Base-by-base conservation (phyloP, 2,329 filamentous ascomycete species). In the Aspergillus chevalieri region DNA sequence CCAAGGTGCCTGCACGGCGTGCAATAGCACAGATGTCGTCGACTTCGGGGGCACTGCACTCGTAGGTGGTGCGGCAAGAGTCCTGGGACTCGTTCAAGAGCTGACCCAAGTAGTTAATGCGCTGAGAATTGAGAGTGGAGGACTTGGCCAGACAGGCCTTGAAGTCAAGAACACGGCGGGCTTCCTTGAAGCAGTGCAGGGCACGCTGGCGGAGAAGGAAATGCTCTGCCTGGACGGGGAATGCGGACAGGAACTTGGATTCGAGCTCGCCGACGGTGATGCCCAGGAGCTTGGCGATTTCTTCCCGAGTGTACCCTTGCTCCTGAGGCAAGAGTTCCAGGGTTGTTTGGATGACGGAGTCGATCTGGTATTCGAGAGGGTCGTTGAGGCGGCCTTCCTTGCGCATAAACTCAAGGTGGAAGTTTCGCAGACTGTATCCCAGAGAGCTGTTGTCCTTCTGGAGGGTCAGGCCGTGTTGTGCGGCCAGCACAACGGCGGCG, bases 41-140 rank as follows among this genome's bases (percentile, higher is more conserved):
- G n/a, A 97, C 81, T 70, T 97, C 91, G 0, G 87, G 84, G 61
- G 89, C 95, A 61, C 87, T 93, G 74, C 92, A 97, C 63, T 96
- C 89, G 71, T 93, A 98, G 3, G 88, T 70, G 14, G 91, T 86
- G 47, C 89, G 81, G 69, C 92, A 97, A 6, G 88, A 94, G 39
- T 82, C 82, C 66, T 98, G 93, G 0, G 91, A 95, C 60, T 85
- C 82, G 69, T 96, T 95, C 77, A 98, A 84, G 10, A 97, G 76
- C 41, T 81, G 81, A 24, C 93, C 93, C 0, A 98, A 83, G 46
- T 80, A 77, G 44, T 75, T 70, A 64, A 91, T 85, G 63, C 85
- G 85, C n/a, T 83, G 83, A 55, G 83, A 78, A 28, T 79, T 78
- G 43, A 78, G 71, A 48, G 78, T 75, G 53, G 84, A 78, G 14